phyloP scores from a whole-genome alignment of 495 filamentous ascomycete genomes.

The Xylaria cubensis region DNA sequence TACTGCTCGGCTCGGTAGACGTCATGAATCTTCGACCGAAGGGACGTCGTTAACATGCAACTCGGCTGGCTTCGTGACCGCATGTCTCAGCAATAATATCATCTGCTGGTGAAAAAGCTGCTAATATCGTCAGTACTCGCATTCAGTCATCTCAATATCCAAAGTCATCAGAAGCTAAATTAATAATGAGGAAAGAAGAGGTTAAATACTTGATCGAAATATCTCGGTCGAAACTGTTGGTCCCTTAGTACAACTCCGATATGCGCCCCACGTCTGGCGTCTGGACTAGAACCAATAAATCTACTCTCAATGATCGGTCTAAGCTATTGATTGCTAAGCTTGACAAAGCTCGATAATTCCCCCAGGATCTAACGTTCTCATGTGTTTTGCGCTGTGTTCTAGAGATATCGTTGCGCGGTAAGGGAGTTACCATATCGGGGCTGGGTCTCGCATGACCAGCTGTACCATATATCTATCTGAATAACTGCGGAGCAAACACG shows the following conservation, averaged over 20 bases:
- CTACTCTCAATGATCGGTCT: not conserved
- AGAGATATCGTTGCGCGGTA: not conserved
- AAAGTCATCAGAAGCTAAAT: not conserved
- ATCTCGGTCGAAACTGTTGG: not conserved
- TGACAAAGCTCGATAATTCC: slow-evolving; percentile 5
- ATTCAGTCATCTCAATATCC: not conserved
- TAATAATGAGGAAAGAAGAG: not conserved
- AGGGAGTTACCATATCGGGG: not conserved
- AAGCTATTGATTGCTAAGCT: slow-evolving; percentile 10
- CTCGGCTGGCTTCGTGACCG: not conserved
- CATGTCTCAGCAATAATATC: not conserved
- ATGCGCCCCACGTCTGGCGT: slow-evolving; percentile 15
- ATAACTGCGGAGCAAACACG: slow-evolving; percentile 17
- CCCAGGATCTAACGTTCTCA: not conserved
- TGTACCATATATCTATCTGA: not conserved
- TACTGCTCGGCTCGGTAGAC: not conserved
- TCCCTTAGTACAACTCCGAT: not conserved
- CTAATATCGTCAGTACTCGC: not conserved
- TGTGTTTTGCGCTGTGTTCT: not conserved
- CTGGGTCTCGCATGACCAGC: not conserved
- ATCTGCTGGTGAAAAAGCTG: not conserved
- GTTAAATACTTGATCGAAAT: not conserved
- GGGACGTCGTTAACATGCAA: not conserved
- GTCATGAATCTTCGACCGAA: not conserved
- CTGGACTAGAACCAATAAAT: slow-evolving; percentile 2